Conservation (phyloP, 1,139 yeast species). For the Kodamaea suecica region DNA sequence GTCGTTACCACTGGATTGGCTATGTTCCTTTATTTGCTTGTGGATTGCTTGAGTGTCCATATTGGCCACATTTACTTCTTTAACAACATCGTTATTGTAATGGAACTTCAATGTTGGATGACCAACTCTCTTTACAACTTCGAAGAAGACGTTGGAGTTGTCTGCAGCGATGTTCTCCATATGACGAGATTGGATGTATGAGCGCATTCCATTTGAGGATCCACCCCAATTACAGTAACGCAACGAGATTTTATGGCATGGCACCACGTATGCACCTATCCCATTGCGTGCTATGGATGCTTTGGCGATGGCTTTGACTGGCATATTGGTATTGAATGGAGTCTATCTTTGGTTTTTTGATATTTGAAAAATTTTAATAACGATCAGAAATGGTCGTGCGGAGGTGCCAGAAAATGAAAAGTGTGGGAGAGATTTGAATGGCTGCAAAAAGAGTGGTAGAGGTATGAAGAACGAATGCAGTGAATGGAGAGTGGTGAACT, state of each 20-base stretch:
- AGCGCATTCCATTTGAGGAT: conserved; percentile 79
- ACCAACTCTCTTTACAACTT: conserved; percentile 66
- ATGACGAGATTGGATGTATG: conserved; percentile 55
- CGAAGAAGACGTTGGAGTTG: conserved; percentile 69
- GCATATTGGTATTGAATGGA: conserved; percentile 28
- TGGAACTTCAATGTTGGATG: conserved; percentile 63
- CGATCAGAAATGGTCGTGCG: too few relatives aligned
- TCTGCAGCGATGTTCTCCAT: conserved; percentile 55
- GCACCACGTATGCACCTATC: conserved; percentile 70
- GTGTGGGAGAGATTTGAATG: too few relatives aligned
- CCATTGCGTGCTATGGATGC: conserved; percentile 71
- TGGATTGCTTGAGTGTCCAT: conserved; percentile 59
- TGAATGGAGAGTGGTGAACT: too few relatives aligned
- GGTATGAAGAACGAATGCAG: too few relatives aligned
- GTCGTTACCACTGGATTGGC: conserved; percentile 40
- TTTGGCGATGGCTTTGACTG: conserved; percentile 52
- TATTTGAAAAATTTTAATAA: too few relatives aligned
- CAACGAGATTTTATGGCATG: conserved; percentile 69
- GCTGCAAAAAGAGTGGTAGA: too few relatives aligned
- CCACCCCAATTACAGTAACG: conserved; percentile 96
- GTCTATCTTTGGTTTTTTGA: too few relatives aligned
- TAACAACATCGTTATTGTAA: conserved; percentile 18
- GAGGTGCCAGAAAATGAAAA: too few relatives aligned
- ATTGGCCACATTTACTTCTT: conserved; percentile 51
- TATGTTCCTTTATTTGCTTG: conserved; percentile 54